Conservation (phyloP, 306 rosid species). For the Trifolium dubium region DNA sequence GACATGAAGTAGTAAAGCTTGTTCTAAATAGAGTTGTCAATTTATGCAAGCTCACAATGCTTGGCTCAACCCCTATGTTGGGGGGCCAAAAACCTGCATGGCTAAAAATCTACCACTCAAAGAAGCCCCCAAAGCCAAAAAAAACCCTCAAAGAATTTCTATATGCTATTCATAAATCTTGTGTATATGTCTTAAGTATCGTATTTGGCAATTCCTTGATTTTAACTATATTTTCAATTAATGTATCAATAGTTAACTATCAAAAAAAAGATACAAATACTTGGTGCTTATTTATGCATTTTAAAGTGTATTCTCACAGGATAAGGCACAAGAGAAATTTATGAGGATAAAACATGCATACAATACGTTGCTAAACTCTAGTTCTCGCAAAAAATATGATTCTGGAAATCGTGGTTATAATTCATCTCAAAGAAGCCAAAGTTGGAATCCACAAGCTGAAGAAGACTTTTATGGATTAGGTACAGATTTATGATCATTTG, state of each 20-base stretch:
- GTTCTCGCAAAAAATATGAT: constrained; percentile 73
- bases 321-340: constrained; percentile 87
- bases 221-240: constrained; percentile 20
- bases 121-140: no score
- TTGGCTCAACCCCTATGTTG: no score
- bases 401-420: constrained; percentile 60
- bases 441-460: constrained; percentile 58
- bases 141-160: not conserved
- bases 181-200: not conserved
- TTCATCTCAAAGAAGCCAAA: constrained; percentile 63
- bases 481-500: constrained; percentile 41
- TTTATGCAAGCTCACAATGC: no score
- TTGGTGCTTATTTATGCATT: constrained; percentile 30
- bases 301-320: constrained; percentile 51
- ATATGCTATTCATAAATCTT: constrained; percentile 27
- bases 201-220: constrained; percentile 3
- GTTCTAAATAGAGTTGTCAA: no score
- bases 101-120: no score
- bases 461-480: constrained; percentile 93
- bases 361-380: constrained; percentile 77
- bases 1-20: no score
- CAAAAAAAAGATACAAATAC: constrained; percentile 1
- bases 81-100: no score
- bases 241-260: constrained; percentile 15
- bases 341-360: constrained; percentile 96